A percentile compares a stretch with the other conserved stretches of the same genome.
Conservation (phyloP, 164 flowering plant genomes). For the Saururus chinensis region DNA sequence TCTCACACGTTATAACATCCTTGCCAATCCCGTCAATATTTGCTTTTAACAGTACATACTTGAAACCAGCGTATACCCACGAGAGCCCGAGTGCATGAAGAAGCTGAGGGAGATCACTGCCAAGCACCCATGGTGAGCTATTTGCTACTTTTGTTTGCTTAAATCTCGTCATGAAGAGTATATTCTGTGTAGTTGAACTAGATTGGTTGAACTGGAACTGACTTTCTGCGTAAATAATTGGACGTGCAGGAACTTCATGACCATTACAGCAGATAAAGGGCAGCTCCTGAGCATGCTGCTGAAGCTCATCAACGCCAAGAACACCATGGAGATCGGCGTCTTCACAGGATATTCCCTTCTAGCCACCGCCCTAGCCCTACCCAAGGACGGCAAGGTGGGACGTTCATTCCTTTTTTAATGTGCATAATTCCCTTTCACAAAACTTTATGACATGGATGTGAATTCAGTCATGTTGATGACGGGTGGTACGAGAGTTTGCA, state of each 20-base stretch:
- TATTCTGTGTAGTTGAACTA: no score
- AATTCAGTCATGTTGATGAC: background rate
- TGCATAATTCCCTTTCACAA: background rate
- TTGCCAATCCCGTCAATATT: no score
- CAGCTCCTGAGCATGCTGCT: conserved; percentile 28
- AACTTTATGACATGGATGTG: background rate
- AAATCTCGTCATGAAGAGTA: no score
- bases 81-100: conserved; percentile 47
- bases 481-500: no score
- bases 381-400: conserved; percentile 43
- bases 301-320: no score
- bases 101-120: no score
- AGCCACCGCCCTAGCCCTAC: conserved; percentile 43
- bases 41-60: conserved; percentile 72
- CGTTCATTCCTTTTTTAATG: background rate
- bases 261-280: conserved; percentile 39
- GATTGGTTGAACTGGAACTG: no score
- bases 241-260: conserved; percentile 21
- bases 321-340: no score
- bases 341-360: conserved; percentile 63
- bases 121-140: no score
- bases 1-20: no score
- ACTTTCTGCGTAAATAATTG: no score
- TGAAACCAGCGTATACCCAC: conserved; percentile 66
- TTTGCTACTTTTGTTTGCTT: no score